Base-by-base conservation (phyloP, 176 grass and related monocot genomes). In the Zea luxurians region DNA sequence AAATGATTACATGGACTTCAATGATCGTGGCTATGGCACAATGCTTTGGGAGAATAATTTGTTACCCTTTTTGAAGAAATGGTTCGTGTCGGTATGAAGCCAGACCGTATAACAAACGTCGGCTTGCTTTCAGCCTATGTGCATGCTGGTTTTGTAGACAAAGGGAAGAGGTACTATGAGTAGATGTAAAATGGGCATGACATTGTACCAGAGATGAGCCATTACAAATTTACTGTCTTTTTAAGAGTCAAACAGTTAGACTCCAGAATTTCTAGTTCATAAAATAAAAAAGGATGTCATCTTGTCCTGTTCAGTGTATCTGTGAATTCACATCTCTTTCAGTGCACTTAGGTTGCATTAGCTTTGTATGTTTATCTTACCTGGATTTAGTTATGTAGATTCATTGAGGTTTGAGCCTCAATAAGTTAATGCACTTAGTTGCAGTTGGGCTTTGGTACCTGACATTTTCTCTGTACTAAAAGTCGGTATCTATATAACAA, bases 11-110 rank as follows among this genome's bases (percentile, higher is more conserved):
- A 59, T 97, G 93, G 93, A 93, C 88, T 15, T 91, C 93, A 2
- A 97, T 97, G 93, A 87, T 97, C 13, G 57, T 91, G 38, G 88
- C 88, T 34, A 80, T 97, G 76, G 93, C 91, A 61, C 90, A 97
- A 61, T 68, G 93, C 20, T 27, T 27, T 27, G 27, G 27, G 27
- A 27, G 27, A 27, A 27, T 1, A 27, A 27, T 27, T 27, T 27
- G 71, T 91, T 57, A 20, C 10, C 34, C 62, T 97, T 63, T 97
- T 97, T 16, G 86, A 91, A 57, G 82, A 97, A 77, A 97, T 97
- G 91, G 72, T 93, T 61, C 66, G 10, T 16, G 7, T 78, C 62
- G 86, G 86, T 8, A 79, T 93, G 78, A 88, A 78, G 62, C 91
- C 91, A 1, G 89, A 97, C 49, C 67, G 66, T 54, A 91, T 97